A percentile compares a stretch with the other conserved stretches of the same genome.
Conservation (phyloP, 768 basidiomycete species). For the Lactifluus rugatus region DNA sequence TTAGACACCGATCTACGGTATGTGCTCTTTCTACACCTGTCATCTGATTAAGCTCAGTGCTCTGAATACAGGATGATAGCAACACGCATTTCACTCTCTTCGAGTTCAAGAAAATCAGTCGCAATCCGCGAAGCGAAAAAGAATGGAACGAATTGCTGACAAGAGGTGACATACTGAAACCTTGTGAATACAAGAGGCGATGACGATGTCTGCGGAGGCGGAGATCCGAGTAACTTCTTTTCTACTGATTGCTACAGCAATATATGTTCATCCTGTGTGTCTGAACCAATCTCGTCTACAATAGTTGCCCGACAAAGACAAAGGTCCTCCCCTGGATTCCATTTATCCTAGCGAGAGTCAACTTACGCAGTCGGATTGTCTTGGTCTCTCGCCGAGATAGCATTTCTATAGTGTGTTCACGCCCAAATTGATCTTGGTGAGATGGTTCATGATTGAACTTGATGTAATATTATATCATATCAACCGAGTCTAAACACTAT, state of each 20-base stretch:
- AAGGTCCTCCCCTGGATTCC: background rate
- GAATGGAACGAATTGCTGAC: constrained; percentile 51
- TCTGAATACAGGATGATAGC: constrained; percentile 48
- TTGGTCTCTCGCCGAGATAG: background rate
- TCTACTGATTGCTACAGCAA: background rate
- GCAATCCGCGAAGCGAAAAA: constrained; percentile 38
- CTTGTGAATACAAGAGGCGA: constrained; percentile 89
- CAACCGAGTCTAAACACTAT: too few species aligned
- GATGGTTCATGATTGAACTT: too few species aligned
- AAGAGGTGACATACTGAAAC: constrained; percentile 55
- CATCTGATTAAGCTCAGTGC: background rate
- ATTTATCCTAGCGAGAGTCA: background rate
- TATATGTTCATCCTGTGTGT: background rate
- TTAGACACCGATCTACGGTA: constrained; percentile 63
- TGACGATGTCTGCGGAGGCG: constrained; percentile 30
- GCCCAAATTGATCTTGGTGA: background rate
- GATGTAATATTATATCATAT: too few species aligned
- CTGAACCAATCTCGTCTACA: background rate
- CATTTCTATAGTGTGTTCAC: background rate
- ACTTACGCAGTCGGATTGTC: too few species aligned
- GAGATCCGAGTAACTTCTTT: background rate
- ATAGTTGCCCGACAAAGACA: background rate
- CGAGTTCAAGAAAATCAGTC: constrained; percentile 59
- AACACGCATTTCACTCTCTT: constrained; percentile 85
- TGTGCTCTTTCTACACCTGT: background rate